Evolutionary conservation across 257 asterid species (phyloP).

Genomic region (Eustoma russellianum): DNA sequence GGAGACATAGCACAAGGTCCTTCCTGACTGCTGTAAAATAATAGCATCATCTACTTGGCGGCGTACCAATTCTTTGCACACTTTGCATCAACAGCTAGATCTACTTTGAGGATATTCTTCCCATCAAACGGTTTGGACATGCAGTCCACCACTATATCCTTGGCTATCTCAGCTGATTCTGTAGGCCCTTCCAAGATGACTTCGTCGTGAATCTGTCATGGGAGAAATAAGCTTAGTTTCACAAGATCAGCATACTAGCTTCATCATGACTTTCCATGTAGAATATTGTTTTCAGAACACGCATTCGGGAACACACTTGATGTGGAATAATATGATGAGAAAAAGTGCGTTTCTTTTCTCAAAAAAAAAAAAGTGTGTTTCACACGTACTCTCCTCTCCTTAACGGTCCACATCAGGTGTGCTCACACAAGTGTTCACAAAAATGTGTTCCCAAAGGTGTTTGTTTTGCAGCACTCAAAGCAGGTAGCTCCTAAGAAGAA

Average conservation of each 20-base stretch:
- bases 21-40: neutral
- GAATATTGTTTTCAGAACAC: too few species aligned
- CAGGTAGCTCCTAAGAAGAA: neutral
- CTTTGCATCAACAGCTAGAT: constrained; percentile 85
- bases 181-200: constrained; percentile 89
- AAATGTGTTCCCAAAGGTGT: neutral
- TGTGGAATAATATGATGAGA: too few species aligned
- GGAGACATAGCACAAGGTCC: neutral
- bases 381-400: too few species aligned
- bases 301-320: too few species aligned
- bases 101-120: constrained; percentile 66
- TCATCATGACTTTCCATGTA: too few species aligned
- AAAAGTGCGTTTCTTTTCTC: too few species aligned
- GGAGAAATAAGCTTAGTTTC: neutral
- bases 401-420: too few species aligned
- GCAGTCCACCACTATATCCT: constrained; percentile 79
- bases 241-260: neutral
- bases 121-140: constrained; percentile 87
- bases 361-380: too few species aligned
- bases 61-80: constrained; percentile 87
- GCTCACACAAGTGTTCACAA: neutral
- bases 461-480: neutral
- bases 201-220: constrained; percentile 75
- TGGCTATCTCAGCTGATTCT: constrained; percentile 76
- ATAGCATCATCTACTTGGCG: constrained; percentile 51